A percentile compares a stretch with the other conserved stretches of the same genome.
These are phyloP conservation scores for Kickxella alabastrina DNA, from an alignment of 192 early-diverging fungal species.

Conservation along the genomic window DNA sequence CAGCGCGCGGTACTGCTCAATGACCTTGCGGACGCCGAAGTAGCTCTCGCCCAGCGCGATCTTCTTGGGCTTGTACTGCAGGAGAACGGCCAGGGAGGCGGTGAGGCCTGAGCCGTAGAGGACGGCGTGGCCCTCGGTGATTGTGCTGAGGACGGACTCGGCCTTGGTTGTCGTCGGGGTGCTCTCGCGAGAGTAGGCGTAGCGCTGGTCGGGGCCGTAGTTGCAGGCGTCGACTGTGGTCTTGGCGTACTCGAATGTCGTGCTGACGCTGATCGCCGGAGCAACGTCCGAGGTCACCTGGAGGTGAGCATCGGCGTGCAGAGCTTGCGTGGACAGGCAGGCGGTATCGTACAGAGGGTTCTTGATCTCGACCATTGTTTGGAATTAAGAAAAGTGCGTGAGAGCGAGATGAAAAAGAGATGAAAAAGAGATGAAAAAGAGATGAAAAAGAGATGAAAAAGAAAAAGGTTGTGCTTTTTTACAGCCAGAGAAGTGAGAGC, in stretches of 20 bases:
- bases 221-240: constrained; percentile 27
- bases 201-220: constrained; percentile 28
- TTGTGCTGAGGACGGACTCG: constrained; percentile 55
- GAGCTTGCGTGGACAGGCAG: constrained; percentile 38
- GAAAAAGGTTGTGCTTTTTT: too few relatives aligned
- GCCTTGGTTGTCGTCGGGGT: constrained; percentile 46
- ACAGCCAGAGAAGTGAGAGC: too few relatives aligned
- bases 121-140: constrained; percentile 58
- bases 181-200: constrained; percentile 54
- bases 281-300: constrained; percentile 51
- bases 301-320: constrained; percentile 54
- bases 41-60: constrained; percentile 28
- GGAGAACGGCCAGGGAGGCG: constrained; percentile 54
- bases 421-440: background rate
- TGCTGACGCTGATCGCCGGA: constrained; percentile 54
- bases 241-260: constrained; percentile 49
- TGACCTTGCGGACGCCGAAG: constrained; percentile 28
- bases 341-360: constrained; percentile 18
- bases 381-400: background rate
- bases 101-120: constrained; percentile 61
- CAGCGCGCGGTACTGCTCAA: constrained; percentile 26
- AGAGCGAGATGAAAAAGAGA: background rate
- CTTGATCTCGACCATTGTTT: constrained; percentile 35
- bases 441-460: too few relatives aligned
- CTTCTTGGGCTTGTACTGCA: constrained; percentile 52